Evolutionary conservation across 495 filamentous ascomycete genomes (phyloP).

Genomic region (Tetracladium marchalianum): DNA sequence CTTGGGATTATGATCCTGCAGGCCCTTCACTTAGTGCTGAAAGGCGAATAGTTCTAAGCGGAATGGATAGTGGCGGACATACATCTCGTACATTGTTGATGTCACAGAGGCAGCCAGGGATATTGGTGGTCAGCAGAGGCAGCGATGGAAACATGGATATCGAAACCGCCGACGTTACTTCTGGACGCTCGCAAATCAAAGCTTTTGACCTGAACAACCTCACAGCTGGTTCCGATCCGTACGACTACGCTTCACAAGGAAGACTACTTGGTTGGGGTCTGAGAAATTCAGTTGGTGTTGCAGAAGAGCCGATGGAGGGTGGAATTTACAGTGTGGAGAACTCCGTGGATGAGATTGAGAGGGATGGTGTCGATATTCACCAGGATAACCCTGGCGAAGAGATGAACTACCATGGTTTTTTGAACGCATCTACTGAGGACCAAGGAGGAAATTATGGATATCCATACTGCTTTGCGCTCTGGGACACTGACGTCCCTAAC

Average conservation of each 20-base stretch:
- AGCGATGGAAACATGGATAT: constrained; percentile 50
- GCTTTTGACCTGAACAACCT: constrained; percentile 48
- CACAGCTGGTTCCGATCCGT: constrained; percentile 5
- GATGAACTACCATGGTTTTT: constrained; percentile 56
- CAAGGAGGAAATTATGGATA: constrained; percentile 51
- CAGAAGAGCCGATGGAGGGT: constrained; percentile 40
- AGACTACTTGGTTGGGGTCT: constrained; percentile 58
- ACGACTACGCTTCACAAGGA: constrained; percentile 39
- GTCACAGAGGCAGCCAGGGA: constrained; percentile 27
- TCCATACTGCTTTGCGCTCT: constrained; percentile 58
- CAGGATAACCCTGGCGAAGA: constrained; percentile 62
- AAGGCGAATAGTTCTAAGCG: constrained; percentile 37
- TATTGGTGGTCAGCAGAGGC: constrained; percentile 53
- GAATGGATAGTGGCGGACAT: constrained; percentile 50
- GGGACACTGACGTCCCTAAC: constrained; percentile 40
- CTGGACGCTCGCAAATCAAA: constrained; percentile 52
- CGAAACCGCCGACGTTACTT: constrained; percentile 29
- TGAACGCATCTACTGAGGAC: constrained; percentile 32
- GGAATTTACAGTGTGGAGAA: constrained; percentile 61
- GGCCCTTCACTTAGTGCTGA: constrained; percentile 28
- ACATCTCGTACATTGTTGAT: constrained; percentile 52
- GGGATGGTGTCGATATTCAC: constrained; percentile 49
- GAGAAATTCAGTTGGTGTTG: constrained; percentile 61
- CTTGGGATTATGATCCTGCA: constrained; percentile 48
- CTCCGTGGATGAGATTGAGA: constrained; percentile 46